Evolutionary conservation across 345 rosid genomes (phyloP).

Genomic region (Linum usitatissimum): DNA sequence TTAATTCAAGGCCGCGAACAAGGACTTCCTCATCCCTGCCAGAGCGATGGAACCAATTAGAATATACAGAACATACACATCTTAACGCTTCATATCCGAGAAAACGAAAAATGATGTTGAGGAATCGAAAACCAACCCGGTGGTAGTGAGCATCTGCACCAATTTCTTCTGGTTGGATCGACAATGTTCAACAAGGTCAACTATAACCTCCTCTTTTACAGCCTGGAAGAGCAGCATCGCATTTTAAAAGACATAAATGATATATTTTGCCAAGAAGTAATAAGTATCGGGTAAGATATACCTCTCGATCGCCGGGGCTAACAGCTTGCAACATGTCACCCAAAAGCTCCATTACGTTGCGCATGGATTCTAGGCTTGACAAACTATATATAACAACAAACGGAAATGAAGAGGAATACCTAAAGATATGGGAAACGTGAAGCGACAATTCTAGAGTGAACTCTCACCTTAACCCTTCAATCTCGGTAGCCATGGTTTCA

Average conservation of each 20-base stretch:
- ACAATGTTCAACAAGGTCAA: slow-evolving; percentile 70
- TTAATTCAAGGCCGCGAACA: slow-evolving; percentile 74
- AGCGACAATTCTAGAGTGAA: background rate
- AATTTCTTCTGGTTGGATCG: slow-evolving; percentile 80
- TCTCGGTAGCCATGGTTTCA: slow-evolving; percentile 85
- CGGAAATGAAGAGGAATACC: background rate
- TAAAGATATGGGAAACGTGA: too few relatives aligned
- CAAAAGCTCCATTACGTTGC: slow-evolving; percentile 70
- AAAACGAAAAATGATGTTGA: too few relatives aligned
- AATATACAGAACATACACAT: background rate
- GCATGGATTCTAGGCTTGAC: slow-evolving; percentile 70
- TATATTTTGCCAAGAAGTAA: too few relatives aligned
- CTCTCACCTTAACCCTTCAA: slow-evolving; percentile 64
- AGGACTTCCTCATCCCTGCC: slow-evolving; percentile 86
- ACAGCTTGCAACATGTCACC: slow-evolving; percentile 91
- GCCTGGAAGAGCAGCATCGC: slow-evolving; percentile 35
- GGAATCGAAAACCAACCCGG: slow-evolving; percentile 47
- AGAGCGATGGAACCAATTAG: background rate
- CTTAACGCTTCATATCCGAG: too few relatives aligned
- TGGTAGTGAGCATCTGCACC: slow-evolving; percentile 91
- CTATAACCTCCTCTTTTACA: slow-evolving; percentile 84
- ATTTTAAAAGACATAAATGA: too few relatives aligned
- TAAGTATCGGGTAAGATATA: slow-evolving; percentile 4
- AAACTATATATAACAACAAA: slow-evolving; percentile 26
- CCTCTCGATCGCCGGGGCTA: slow-evolving; percentile 55